Base-by-base conservation (phyloP, 805 yeast genomes). In the Suhomyces emberorum region DNA sequence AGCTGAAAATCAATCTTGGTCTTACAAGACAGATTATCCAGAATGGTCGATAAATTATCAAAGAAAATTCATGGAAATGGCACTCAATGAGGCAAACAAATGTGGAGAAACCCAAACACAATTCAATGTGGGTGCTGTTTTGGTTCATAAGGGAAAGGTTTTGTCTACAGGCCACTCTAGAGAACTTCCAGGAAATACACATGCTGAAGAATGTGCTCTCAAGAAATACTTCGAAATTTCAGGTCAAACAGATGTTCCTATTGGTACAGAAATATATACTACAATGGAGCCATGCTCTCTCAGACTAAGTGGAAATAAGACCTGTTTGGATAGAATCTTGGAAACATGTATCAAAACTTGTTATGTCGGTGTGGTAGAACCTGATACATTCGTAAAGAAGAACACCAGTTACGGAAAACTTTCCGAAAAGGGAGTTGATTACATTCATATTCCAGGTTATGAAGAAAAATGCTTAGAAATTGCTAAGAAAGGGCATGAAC, bases 241-340 rank as follows among this genome's bases (percentile, higher is more conserved):
- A 1, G 66, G 65, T 8, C 37, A 41, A 49, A 30, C 45, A 3
- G 63, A 61, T 2, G 67, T 88, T 3, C 96, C 96, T 1, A 54
- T 49, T 7, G 95, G 95, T 0, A 77, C 93, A 0, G 86, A 84
- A 25, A 59, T 93, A 9, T 93, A 86, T 58, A 91, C 98, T 0
- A 88, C 97, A 0, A 93, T 93, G 98, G 98, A 93, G 54, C 98
- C 98, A 1, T 93, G 98, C 55, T 81, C 95, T 4, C 74, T 76
- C 38, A 70, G 98, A 36, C 65, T 91, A 22, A 88, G 96, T 54
- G 98, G 98, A 0, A 89, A 91, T 47, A 51, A 70, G 34, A 96
- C 98, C 0, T 93, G 98, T 60, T 80, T 79, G 2, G 88, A 88
- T 42, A 71, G 98, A 19, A 79, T 93, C 5, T 52, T 89, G 33